These are phyloP conservation scores for Fusarium citri DNA, from an alignment of 2,329 filamentous ascomycete genomes.

Conservation along the genomic window DNA sequence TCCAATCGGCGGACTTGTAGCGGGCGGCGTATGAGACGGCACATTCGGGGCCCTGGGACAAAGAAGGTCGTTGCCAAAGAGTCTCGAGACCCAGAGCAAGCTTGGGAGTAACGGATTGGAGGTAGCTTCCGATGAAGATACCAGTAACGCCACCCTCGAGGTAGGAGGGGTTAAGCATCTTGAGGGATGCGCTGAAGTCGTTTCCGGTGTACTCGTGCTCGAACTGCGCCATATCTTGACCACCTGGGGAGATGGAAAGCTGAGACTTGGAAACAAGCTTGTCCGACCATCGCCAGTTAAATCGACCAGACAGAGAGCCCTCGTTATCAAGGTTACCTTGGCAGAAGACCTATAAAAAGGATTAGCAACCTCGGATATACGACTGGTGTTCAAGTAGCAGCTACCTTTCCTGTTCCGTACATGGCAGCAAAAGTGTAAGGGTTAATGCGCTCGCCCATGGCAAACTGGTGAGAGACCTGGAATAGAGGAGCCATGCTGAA, in stretches of 20 bases:
- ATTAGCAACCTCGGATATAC: slow-evolving; percentile 32
- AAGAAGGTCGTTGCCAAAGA: slow-evolving; percentile 89
- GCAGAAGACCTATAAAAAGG: slow-evolving; percentile 79
- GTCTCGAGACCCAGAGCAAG: slow-evolving; percentile 91
- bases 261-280: slow-evolving; percentile 87
- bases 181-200: slow-evolving; percentile 93
- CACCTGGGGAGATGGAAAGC: slow-evolving; percentile 83
- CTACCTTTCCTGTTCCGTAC: slow-evolving; percentile 91
- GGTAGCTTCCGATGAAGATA: slow-evolving; percentile 94
- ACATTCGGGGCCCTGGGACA: slow-evolving; percentile 89
- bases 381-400: slow-evolving; percentile 14
- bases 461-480: slow-evolving; percentile 96
- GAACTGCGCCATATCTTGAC: slow-evolving; percentile 89
- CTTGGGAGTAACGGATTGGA: slow-evolving; percentile 90
- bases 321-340: slow-evolving; percentile 97
- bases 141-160: slow-evolving; percentile 93
- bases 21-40: slow-evolving; percentile 89
- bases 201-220: slow-evolving; percentile 95
- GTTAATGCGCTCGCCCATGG: slow-evolving; percentile 91
- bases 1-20: slow-evolving; percentile 94
- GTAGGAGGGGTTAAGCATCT: slow-evolving; percentile 94
- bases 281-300: slow-evolving; percentile 91
- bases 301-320: slow-evolving; percentile 84
- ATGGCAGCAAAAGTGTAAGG: slow-evolving; percentile 96
- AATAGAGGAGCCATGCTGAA: slow-evolving; percentile 95